Percentiles rank a stretch among this genome's conserved stretches.
phyloP scores from a whole-genome alignment of 305 asterid species.

The Fraxinus ornus region DNA sequence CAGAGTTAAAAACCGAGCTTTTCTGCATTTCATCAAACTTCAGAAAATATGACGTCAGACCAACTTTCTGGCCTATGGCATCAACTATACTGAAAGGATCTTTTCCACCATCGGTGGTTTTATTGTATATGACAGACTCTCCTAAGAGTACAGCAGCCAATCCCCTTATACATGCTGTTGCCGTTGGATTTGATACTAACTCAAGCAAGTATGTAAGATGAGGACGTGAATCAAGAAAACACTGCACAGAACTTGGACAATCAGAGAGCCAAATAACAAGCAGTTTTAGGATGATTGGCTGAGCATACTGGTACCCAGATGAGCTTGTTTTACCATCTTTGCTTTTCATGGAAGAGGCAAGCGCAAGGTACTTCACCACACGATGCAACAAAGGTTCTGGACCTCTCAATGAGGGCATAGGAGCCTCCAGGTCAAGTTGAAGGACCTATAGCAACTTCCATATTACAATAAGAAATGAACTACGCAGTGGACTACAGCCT shows the following conservation, averaged over 20 bases:
- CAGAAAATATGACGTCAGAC: constrained; percentile 66
- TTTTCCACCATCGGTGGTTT: constrained; percentile 47
- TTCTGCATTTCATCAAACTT: constrained; percentile 84
- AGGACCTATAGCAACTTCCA: constrained; percentile 62
- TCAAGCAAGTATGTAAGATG: constrained; percentile 86
- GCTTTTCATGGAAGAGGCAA: constrained; percentile 67
- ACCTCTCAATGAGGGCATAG: constrained; percentile 59
- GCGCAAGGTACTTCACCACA: constrained; percentile 84
- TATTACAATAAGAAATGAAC: constrained; percentile 18
- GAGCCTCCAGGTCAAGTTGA: constrained; percentile 72
- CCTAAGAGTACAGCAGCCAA: constrained; percentile 80
- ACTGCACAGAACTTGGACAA: constrained; percentile 81
- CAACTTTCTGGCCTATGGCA: constrained; percentile 76
- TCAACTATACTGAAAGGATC: constrained; percentile 72
- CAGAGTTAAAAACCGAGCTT: constrained; percentile 63
- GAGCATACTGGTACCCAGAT: constrained; percentile 46
- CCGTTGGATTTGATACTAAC: constrained; percentile 58
- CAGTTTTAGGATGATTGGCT: constrained; percentile 77
- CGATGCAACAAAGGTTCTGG: constrained; percentile 89
- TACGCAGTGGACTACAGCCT: not conserved
- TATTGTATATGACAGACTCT: constrained; percentile 64
- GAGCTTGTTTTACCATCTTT: constrained; percentile 63
- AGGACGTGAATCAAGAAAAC: constrained; percentile 78
- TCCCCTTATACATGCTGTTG: constrained; percentile 62
- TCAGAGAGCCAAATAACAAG: constrained; percentile 75